These are phyloP conservation scores for Nakazawaea sp. DNA, from an alignment of 805 yeast genomes.

Conservation along the genomic window DNA sequence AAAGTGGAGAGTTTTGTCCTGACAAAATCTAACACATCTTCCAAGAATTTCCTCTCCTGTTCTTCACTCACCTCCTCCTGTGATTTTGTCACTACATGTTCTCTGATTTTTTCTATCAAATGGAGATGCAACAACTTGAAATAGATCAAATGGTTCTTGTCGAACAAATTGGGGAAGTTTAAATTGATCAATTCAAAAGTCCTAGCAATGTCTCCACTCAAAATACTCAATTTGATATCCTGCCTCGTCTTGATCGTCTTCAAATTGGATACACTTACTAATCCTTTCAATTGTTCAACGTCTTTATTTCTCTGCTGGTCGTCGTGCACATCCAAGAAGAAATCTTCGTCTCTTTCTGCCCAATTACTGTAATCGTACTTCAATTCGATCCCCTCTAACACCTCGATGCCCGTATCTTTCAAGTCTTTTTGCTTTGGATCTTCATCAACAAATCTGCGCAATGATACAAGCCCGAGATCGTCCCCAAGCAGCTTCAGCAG, in stretches of 20 bases:
- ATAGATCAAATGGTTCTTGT: slow-evolving; percentile 56
- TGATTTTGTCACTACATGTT: slow-evolving; percentile 28
- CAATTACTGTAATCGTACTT: slow-evolving; percentile 13
- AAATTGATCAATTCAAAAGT: slow-evolving; percentile 54
- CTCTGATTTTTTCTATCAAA: slow-evolving; percentile 73
- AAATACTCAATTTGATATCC: slow-evolving; percentile 44
- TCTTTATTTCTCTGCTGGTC: not conserved
- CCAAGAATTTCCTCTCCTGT: slow-evolving; percentile 42
- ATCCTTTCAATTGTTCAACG: slow-evolving; percentile 12
- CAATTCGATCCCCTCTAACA: slow-evolving; percentile 17
- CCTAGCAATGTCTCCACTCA: slow-evolving; percentile 51
- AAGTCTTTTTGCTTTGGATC: slow-evolving; percentile 21
- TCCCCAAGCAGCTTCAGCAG: slow-evolving; percentile 57
- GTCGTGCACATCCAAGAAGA: not conserved
- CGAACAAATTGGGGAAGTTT: slow-evolving; percentile 58
- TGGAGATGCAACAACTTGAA: slow-evolving; percentile 68
- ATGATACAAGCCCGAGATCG: slow-evolving; percentile 37
- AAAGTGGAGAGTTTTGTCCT: slow-evolving; percentile 37
- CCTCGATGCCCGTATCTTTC: slow-evolving; percentile 18
- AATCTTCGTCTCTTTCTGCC: slow-evolving; percentile 11
- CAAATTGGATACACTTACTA: slow-evolving; percentile 29
- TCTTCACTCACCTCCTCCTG: slow-evolving; percentile 15
- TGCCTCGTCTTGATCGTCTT: slow-evolving; percentile 46
- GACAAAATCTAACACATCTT: slow-evolving; percentile 50
- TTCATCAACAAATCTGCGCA: slow-evolving; percentile 15